Conservation (phyloP, 2,329 filamentous ascomycete genomes). For the Fusarium domesticum region DNA sequence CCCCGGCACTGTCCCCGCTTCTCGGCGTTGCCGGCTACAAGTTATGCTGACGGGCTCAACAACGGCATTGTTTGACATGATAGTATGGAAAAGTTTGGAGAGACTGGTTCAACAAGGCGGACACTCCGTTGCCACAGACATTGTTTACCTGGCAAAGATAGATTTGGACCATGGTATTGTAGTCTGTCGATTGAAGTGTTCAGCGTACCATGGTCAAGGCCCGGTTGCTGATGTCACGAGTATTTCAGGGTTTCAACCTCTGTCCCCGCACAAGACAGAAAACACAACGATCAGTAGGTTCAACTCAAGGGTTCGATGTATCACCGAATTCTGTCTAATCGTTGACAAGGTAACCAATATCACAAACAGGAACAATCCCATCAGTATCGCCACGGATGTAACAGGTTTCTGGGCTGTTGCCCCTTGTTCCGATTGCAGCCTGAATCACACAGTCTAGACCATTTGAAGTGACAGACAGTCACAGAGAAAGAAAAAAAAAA, state of each 20-base stretch:
- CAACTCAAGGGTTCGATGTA: no score
- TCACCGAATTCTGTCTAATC: no score
- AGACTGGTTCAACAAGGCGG: background rate
- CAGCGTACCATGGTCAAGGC: no score
- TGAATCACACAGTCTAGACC: background rate
- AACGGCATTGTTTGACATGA: no score
- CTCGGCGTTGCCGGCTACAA: background rate
- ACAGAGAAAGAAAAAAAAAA: background rate
- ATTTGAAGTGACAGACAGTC: background rate
- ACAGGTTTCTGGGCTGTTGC: no score
- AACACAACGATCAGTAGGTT: background rate
- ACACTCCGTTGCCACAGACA: background rate
- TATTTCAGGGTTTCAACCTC: conserved; percentile 11
- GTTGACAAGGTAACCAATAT: no score
- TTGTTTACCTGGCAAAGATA: background rate
- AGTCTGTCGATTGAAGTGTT: background rate
- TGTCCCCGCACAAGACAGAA: background rate
- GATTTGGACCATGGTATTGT: background rate
- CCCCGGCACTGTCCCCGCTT: background rate
- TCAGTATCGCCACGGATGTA: no score
- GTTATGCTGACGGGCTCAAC: no score
- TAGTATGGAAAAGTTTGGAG: background rate
- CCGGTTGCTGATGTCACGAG: conserved; percentile 8
- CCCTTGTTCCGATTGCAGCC: background rate
- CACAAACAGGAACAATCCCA: no score